Evolutionary conservation across 2,329 filamentous ascomycete genomes (phyloP).

Genomic region (Ceratocystis albifundus): DNA sequence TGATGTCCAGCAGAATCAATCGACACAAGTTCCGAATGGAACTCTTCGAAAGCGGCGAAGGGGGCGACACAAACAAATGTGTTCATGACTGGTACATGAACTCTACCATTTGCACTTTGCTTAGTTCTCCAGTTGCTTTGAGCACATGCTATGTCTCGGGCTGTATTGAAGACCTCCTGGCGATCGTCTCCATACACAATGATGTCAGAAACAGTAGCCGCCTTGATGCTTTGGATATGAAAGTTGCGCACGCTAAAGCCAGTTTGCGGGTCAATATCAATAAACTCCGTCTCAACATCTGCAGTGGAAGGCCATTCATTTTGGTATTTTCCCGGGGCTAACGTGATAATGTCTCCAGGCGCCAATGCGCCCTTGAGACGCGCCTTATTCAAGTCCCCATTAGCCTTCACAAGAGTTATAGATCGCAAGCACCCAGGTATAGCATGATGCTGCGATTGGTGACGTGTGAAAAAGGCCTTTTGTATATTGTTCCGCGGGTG

Average conservation of each 20-base stretch:
- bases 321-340: conserved; percentile 61
- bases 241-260: conserved; percentile 96
- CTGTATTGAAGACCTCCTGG: conserved; percentile 50
- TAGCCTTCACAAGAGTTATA: conserved; percentile 78
- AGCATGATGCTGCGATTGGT: conserved; percentile 55
- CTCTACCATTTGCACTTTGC: conserved; percentile 41
- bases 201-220: conserved; percentile 80
- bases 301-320: conserved; percentile 24
- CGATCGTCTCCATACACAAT: conserved; percentile 75
- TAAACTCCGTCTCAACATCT: conserved; percentile 46
- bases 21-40: conserved; percentile 59
- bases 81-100: conserved; percentile 57
- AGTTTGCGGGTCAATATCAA: conserved; percentile 73
- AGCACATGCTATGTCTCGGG: conserved; percentile 58
- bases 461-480: conserved; percentile 75
- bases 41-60: conserved; percentile 61
- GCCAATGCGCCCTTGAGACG: conserved; percentile 80
- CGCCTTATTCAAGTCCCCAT: conserved; percentile 60
- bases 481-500: conserved; percentile 84
- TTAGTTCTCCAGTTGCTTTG: conserved; percentile 63
- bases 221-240: conserved; percentile 85
- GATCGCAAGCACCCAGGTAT: conserved; percentile 64
- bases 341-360: conserved; percentile 28
- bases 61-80: conserved; percentile 62
- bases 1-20: conserved; percentile 58